Conservation (phyloP, 2,329 filamentous ascomycete species). For the Pyrenophora tritici-repentis region DNA sequence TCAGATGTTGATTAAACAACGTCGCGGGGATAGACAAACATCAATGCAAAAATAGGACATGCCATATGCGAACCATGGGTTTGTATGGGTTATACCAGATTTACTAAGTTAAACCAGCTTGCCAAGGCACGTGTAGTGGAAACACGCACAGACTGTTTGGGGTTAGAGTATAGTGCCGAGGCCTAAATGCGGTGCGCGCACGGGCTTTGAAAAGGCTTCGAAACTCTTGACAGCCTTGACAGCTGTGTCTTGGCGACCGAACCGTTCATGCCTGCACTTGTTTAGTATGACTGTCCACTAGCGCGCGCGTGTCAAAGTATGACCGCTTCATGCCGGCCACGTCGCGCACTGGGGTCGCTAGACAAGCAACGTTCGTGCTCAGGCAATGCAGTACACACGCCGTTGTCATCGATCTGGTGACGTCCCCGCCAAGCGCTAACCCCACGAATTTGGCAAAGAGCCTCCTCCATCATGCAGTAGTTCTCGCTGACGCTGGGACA, state of each 20-base stretch:
- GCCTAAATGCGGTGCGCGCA: not conserved
- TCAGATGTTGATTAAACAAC: not conserved
- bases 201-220: not conserved
- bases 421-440: not conserved
- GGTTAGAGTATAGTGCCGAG: not conserved
- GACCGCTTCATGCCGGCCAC: not conserved
- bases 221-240: not conserved
- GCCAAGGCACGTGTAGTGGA: not conserved
- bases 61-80: too few relatives aligned
- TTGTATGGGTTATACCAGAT: too few relatives aligned
- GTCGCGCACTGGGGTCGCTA: not conserved
- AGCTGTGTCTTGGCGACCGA: not conserved
- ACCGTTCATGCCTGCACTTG: not conserved
- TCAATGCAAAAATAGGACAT: not conserved
- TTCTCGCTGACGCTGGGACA: not conserved
- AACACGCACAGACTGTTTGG: not conserved
- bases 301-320: constrained; percentile 1
- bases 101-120: not conserved
- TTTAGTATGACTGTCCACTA: not conserved
- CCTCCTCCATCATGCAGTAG: not conserved
- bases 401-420: not conserved
- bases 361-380: not conserved
- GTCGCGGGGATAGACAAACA: not conserved
- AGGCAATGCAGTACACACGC: not conserved
- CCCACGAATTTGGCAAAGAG: not conserved